phyloP scores from a whole-genome alignment of 2,329 filamentous ascomycete species.

The Ophiocordyceps australis region DNA sequence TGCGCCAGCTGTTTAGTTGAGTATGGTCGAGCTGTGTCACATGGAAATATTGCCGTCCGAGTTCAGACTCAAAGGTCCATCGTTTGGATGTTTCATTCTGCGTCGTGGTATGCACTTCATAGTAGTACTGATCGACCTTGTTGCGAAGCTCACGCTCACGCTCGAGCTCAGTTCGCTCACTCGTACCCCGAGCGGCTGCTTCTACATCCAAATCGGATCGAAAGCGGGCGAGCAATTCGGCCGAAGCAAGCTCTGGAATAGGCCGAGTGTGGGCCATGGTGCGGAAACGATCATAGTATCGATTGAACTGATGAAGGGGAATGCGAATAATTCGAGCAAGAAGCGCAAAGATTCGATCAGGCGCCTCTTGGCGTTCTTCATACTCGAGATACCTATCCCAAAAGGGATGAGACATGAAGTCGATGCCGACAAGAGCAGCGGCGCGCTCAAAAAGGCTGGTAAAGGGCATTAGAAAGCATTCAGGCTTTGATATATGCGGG shows the following conservation, averaged over 20 bases:
- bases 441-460: conserved; percentile 82
- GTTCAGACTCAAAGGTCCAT: conserved; percentile 87
- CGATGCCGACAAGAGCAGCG: conserved; percentile 66
- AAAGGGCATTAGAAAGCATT: conserved; percentile 9
- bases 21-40: conserved; percentile 78
- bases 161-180: conserved; percentile 52
- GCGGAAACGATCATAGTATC: conserved; percentile 86
- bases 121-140: conserved; percentile 64
- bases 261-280: conserved; percentile 57
- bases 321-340: conserved; percentile 70
- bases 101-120: conserved; percentile 63
- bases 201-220: conserved; percentile 56
- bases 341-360: conserved; percentile 73
- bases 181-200: conserved; percentile 27
- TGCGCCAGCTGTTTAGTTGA: conserved; percentile 81
- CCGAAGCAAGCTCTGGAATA: conserved; percentile 51
- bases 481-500: conserved; percentile 3
- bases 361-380: conserved; percentile 73
- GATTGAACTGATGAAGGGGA: conserved; percentile 87
- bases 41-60: conserved; percentile 94
- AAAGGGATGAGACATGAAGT: conserved; percentile 88
- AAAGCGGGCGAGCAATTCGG: conserved; percentile 50
- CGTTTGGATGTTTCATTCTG: conserved; percentile 81
- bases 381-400: conserved; percentile 99
- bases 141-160: conserved; percentile 66